Conservation (phyloP, 768 basidiomycete genomes). For the Dioszegia crocea region DNA sequence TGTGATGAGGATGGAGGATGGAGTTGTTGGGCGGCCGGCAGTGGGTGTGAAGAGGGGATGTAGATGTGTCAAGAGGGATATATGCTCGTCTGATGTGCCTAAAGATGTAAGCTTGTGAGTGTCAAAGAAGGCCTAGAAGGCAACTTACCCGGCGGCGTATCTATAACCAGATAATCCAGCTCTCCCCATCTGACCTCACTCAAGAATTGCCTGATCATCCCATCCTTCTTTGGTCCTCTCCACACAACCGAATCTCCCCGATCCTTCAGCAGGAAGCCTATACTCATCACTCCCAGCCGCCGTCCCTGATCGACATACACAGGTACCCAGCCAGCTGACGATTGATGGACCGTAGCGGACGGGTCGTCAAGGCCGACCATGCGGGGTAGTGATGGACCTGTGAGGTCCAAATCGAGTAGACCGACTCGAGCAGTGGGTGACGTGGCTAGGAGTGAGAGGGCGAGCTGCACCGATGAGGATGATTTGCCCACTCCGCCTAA, state of each 20-base stretch:
- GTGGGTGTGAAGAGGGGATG: slow-evolving; percentile 63
- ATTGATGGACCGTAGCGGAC: slow-evolving; percentile 75
- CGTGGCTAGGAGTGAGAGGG: slow-evolving; percentile 70
- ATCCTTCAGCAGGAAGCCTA: slow-evolving; percentile 87
- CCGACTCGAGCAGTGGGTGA: slow-evolving; percentile 68
- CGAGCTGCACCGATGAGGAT: slow-evolving; percentile 87
- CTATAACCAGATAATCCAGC: slow-evolving; percentile 88
- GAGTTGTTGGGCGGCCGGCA: slow-evolving; percentile 55
- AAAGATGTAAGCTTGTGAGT: slow-evolving; percentile 6
- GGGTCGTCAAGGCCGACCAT: slow-evolving; percentile 78
- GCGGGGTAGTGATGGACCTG: slow-evolving; percentile 88
- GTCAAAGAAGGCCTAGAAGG: not conserved
- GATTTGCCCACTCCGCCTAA: slow-evolving; percentile 87
- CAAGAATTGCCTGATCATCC: slow-evolving; percentile 93
- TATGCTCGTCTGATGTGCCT: slow-evolving; percentile 99
- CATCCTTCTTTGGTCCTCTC: slow-evolving; percentile 99
- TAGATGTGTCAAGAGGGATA: slow-evolving; percentile 90
- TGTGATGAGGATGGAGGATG: slow-evolving; percentile 79
- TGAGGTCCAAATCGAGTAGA: slow-evolving; percentile 90
- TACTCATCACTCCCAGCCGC: slow-evolving; percentile 88
- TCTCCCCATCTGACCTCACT: slow-evolving; percentile 99
- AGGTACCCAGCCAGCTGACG: slow-evolving; percentile 94
- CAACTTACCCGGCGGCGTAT: slow-evolving; percentile 87
- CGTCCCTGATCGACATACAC: slow-evolving; percentile 82
- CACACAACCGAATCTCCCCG: slow-evolving; percentile 92